A percentile compares a stretch with the other conserved stretches of the same genome.
phyloP scores from a whole-genome alignment of 1,284 basidiomycete species.

The Malassezia globosa region DNA sequence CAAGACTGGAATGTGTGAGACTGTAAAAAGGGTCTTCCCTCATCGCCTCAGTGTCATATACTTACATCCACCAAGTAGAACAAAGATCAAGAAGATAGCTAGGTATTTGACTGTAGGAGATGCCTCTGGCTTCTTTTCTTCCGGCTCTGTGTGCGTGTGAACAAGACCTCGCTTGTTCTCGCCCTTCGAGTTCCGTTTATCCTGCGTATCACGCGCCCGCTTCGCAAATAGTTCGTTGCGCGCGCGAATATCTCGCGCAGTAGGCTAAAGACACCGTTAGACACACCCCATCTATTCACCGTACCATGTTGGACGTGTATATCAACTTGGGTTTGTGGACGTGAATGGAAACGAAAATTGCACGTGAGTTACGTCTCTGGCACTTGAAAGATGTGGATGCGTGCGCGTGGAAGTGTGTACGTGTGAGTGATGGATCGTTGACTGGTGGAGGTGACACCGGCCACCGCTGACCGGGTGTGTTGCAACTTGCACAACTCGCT shows the following conservation, averaged over 20 bases:
- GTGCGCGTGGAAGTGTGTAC: background rate
- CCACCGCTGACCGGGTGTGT: background rate
- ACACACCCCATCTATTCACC: background rate
- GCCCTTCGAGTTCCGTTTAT: constrained; percentile 2
- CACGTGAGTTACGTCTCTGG: too few species aligned
- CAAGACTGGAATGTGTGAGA: constrained; percentile 13
- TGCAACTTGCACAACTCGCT: too few species aligned
- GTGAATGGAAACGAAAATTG: too few species aligned
- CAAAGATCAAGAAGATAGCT: constrained; percentile 7
- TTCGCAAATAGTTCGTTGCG: constrained; percentile 11
- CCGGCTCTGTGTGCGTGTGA: constrained; percentile 1
- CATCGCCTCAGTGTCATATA: too few species aligned
- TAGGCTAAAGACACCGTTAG: too few species aligned
- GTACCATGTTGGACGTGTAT: too few species aligned
- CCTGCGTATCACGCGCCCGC: constrained; percentile 15
- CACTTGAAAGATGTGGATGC: background rate
- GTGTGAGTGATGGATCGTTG: background rate
- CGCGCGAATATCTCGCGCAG: constrained; percentile 13
- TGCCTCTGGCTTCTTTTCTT: constrained; percentile 3
- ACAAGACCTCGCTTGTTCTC: constrained; percentile 10
- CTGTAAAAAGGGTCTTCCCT: too few species aligned
- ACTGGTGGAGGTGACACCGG: background rate
- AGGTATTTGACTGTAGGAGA: constrained; percentile 5
- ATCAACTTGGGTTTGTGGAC: too few species aligned
- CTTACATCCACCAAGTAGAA: constrained; percentile 15